Percentiles rank a stretch among this genome's conserved stretches.
These are phyloP conservation scores for Nicotiana paniculata DNA, from an alignment of 257 asterid species.

Conservation along the genomic window DNA sequence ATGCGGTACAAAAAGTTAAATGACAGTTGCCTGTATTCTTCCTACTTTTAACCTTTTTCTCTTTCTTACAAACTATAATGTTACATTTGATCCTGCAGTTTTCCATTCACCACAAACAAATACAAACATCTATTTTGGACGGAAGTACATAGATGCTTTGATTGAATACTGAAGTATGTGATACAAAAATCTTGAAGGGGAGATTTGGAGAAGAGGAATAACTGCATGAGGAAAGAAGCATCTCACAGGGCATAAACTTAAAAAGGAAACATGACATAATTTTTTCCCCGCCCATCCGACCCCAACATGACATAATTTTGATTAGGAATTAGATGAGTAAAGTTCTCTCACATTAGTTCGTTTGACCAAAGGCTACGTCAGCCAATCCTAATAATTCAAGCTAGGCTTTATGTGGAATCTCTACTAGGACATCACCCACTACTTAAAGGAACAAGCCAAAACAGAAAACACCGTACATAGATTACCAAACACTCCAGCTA, in stretches of 20 bases:
- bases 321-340: not conserved
- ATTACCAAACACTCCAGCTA: not conserved
- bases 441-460: not conserved
- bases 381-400: not conserved
- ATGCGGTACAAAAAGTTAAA: not conserved
- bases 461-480: not conserved
- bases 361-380: not conserved
- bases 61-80: slow-evolving; percentile 3
- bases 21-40: not conserved
- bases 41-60: not conserved
- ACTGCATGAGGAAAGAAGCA: not conserved
- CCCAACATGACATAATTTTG: not conserved
- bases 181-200: not conserved
- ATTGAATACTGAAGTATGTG: not conserved
- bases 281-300: too few species aligned
- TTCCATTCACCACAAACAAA: not conserved
- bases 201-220: not conserved
- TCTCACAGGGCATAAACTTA: not conserved
- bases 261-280: not conserved
- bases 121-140: not conserved
- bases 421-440: not conserved
- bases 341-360: not conserved
- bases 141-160: not conserved
- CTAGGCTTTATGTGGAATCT: not conserved
- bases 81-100: not conserved